Evolutionary conservation across 805 yeast genomes (phyloP).

Genomic region (Scheffersomyces ergatensis): DNA sequence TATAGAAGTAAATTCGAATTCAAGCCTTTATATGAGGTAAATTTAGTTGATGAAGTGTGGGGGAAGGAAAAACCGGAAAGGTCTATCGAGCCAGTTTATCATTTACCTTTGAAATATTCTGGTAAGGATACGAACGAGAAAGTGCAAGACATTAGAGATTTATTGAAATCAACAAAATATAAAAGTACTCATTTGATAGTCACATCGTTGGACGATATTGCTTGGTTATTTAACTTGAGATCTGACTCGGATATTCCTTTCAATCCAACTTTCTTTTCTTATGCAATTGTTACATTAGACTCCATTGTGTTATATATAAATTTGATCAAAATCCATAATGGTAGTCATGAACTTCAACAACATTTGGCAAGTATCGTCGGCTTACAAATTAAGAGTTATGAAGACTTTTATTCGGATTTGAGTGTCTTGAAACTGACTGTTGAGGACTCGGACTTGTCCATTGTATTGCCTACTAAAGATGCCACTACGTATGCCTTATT

Average conservation of each 20-base stretch:
- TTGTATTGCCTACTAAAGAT: conserved; percentile 32
- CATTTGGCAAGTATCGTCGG: conserved; percentile 25
- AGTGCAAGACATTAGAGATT: conserved; percentile 23
- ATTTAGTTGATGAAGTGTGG: conserved; percentile 41
- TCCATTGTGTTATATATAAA: conserved; percentile 55
- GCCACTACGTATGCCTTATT: conserved; percentile 30
- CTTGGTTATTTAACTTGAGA: conserved; percentile 86
- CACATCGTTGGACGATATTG: conserved; percentile 81
- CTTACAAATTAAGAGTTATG: conserved; percentile 49
- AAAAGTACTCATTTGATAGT: conserved; percentile 44
- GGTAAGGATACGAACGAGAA: conserved; percentile 34
- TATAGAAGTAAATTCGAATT: conserved; percentile 23
- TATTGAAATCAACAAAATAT: conserved; percentile 23
- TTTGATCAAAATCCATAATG: conserved; percentile 37
- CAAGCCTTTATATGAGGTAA: conserved; percentile 24
- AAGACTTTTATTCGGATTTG: conserved; percentile 58
- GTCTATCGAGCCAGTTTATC: conserved; percentile 31
- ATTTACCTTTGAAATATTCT: conserved; percentile 24
- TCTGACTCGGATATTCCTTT: conserved; percentile 73
- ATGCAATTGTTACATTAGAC: conserved; percentile 36
- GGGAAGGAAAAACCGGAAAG: conserved; percentile 31
- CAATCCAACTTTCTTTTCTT: conserved; percentile 84
- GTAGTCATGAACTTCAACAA: conserved; percentile 16
- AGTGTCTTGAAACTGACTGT: conserved; percentile 19
- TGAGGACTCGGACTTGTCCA: conserved; percentile 9